A percentile compares a stretch with the other conserved stretches of the same genome.
phyloP scores from a whole-genome alignment of 2,329 filamentous ascomycete genomes.

The Clonostachys byssicola region DNA sequence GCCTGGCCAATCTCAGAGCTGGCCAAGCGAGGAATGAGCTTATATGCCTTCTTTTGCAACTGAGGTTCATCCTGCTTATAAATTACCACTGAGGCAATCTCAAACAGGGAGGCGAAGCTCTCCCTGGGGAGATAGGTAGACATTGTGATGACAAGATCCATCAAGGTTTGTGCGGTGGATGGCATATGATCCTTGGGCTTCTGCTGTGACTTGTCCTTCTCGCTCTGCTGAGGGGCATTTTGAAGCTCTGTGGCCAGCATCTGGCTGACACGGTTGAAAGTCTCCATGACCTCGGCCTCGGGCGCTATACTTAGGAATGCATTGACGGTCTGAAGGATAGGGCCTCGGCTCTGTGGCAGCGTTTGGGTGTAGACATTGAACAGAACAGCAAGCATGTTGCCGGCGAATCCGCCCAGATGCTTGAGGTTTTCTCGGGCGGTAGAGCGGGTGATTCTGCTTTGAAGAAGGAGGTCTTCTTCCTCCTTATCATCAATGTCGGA shows the following conservation, averaged over 20 bases:
- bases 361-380: constrained; percentile 99
- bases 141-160: constrained; percentile 96
- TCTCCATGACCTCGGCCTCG: constrained; percentile 73
- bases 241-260: constrained; percentile 74
- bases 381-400: constrained; percentile 90
- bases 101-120: constrained; percentile 81
- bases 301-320: constrained; percentile 88
- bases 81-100: constrained; percentile 79
- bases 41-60: constrained; percentile 98
- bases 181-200: constrained; percentile 72
- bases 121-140: constrained; percentile 86
- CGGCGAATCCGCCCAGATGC: constrained; percentile 75
- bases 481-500: constrained; percentile 62
- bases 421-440: constrained; percentile 75
- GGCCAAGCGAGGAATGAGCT: constrained; percentile 86
- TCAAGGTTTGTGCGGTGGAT: constrained; percentile 88
- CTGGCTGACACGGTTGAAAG: constrained; percentile 80
- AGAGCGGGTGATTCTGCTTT: constrained; percentile 72
- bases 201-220: constrained; percentile 61
- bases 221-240: constrained; percentile 41
- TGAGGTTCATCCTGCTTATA: constrained; percentile 81
- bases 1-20: constrained; percentile 72
- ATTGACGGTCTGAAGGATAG: constrained; percentile 92
- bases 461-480: constrained; percentile 70
- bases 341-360: constrained; percentile 84